Conservation (phyloP, 768 basidiomycete species). For the Phaeolepiota aurea region DNA sequence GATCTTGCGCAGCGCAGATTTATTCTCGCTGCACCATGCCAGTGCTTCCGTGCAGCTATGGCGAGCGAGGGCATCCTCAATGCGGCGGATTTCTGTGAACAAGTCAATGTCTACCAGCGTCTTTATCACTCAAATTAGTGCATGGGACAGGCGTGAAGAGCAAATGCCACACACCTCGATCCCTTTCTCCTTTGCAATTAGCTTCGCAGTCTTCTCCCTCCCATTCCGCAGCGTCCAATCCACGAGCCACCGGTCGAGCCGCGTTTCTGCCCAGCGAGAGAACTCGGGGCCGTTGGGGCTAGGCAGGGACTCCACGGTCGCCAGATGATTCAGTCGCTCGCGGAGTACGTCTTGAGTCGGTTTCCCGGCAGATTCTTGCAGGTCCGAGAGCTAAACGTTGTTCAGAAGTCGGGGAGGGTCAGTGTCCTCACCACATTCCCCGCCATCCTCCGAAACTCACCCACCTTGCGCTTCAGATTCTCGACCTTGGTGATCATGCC, state of each 20-base stretch:
- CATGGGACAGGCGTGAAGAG: neutral
- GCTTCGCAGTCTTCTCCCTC: slow-evolving; percentile 67
- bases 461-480: slow-evolving; percentile 83
- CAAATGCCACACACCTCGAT: slow-evolving; percentile 56
- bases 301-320: slow-evolving; percentile 49
- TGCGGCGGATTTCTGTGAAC: slow-evolving; percentile 81
- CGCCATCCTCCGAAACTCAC: slow-evolving; percentile 8
- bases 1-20: slow-evolving; percentile 83
- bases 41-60: slow-evolving; percentile 87
- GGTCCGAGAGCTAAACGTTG: slow-evolving; percentile 31
- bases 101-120: slow-evolving; percentile 86
- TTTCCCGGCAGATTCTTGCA: slow-evolving; percentile 38
- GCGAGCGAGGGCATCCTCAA: slow-evolving; percentile 68
- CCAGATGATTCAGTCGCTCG: slow-evolving; percentile 68
- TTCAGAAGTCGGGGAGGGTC: neutral
- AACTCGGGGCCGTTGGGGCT: slow-evolving; percentile 48
- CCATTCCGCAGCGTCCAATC: slow-evolving; percentile 87
- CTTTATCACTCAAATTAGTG: slow-evolving; percentile 28
- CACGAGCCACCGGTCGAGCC: slow-evolving; percentile 84
- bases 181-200: slow-evolving; percentile 64
- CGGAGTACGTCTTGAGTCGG: slow-evolving; percentile 69
- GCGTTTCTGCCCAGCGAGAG: slow-evolving; percentile 68
- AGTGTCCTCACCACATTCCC: neutral
- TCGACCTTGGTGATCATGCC: slow-evolving; percentile 70
- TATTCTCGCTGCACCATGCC: slow-evolving; percentile 95